phyloP scores from a whole-genome alignment of 345 rosid species.

The Heritiera fomes region DNA sequence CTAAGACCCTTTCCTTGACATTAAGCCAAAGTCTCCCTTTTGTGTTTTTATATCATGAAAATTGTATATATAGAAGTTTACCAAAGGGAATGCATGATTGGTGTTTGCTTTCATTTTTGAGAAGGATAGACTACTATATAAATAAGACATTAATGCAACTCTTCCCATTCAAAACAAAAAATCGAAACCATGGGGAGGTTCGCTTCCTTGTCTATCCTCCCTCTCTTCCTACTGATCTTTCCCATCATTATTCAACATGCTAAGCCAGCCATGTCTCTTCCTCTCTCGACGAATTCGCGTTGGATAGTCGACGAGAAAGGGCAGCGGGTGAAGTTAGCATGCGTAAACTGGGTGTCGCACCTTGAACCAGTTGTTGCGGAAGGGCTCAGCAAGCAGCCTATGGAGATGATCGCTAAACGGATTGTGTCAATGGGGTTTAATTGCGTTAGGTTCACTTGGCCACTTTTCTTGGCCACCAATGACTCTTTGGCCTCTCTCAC shows the following conservation, averaged over 20 bases:
- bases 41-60: no score
- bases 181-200: slow-evolving; percentile 12
- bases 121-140: no score
- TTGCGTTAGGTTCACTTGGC: slow-evolving; percentile 57
- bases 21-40: no score
- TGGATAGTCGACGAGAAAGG: slow-evolving; percentile 36
- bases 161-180: not conserved
- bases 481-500: slow-evolving; percentile 56
- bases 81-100: no score
- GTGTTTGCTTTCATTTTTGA: no score
- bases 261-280: not conserved
- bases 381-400: slow-evolving; percentile 75
- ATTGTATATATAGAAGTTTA: no score
- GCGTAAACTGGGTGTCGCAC: slow-evolving; percentile 78
- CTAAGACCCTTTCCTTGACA: no score
- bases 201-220: not conserved
- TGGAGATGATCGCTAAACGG: slow-evolving; percentile 40
- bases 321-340: slow-evolving; percentile 32
- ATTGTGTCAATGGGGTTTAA: slow-evolving; percentile 59
- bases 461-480: slow-evolving; percentile 62
- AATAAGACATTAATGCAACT: no score
- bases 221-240: not conserved
- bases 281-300: slow-evolving; percentile 18
- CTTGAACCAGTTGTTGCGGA: slow-evolving; percentile 69
- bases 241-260: slow-evolving; percentile 44